Evolutionary conservation across 805 yeast species (phyloP).

Genomic region (Candida ficus): DNA sequence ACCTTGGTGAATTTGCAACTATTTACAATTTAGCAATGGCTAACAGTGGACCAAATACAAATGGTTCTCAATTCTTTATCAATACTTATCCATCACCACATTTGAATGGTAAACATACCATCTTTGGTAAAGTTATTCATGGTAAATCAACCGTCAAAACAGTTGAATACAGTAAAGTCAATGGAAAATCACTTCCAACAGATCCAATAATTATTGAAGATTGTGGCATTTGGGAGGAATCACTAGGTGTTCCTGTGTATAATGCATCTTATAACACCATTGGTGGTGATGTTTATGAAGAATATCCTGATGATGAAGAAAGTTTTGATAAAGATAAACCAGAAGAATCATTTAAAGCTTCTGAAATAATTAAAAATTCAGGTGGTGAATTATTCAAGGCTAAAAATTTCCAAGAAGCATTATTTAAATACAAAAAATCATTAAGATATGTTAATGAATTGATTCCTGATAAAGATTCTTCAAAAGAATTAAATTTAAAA

Average conservation of each 20-base stretch:
- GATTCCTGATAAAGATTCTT: conserved; percentile 62
- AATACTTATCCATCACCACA: conserved; percentile 69
- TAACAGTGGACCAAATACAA: conserved; percentile 46
- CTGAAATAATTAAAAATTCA: conserved; percentile 56
- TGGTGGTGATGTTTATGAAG: conserved; percentile 73
- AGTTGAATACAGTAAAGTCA: conserved; percentile 46
- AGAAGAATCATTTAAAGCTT: conserved; percentile 43
- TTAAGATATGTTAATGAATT: conserved; percentile 66
- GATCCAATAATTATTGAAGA: conserved; percentile 42
- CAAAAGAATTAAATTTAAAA: conserved; percentile 44
- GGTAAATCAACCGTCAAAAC: conserved; percentile 70
- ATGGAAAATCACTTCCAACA: conserved; percentile 38
- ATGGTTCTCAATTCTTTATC: conserved; percentile 67
- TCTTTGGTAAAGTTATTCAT: conserved; percentile 64
- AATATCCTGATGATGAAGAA: conserved; percentile 70
- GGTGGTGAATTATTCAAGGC: conserved; percentile 57
- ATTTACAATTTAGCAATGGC: conserved; percentile 62
- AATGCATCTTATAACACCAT: conserved; percentile 56
- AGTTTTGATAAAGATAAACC: conserved; percentile 55
- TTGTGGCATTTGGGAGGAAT: conserved; percentile 60
- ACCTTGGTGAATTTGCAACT: conserved; percentile 36
- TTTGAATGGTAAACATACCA: conserved; percentile 67
- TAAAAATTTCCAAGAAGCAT: conserved; percentile 46
- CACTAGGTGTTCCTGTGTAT: conserved; percentile 49
- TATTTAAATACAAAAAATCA: conserved; percentile 60